Percentiles rank a stretch among this genome's conserved stretches.
Conservation (phyloP, 2,329 filamentous ascomycete genomes). For the Fusarium beomiforme region DNA sequence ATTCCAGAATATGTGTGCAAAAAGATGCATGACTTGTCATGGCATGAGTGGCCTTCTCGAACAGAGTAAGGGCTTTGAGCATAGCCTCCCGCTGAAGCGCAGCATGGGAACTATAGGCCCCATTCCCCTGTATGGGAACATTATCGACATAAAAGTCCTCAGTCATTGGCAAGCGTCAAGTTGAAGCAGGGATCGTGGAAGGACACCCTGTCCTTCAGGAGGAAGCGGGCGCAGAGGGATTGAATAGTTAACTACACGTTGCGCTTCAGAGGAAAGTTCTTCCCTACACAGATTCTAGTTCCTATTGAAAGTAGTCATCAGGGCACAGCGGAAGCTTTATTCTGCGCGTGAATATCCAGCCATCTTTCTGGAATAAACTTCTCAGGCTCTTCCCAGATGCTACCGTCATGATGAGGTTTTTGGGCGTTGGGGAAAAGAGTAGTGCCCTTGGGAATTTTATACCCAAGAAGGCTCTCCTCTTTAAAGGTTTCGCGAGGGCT, state of each 20-base stretch:
- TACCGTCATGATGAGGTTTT: not conserved
- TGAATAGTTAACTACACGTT: no score
- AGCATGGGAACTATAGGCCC: not conserved
- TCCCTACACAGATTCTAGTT: not conserved
- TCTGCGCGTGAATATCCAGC: not conserved
- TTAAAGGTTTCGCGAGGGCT: not conserved
- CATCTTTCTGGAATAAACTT: not conserved
- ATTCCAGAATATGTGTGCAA: not conserved
- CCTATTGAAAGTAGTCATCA: not conserved
- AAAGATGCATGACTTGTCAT: not conserved
- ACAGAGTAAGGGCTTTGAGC: not conserved
- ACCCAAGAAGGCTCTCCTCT: not conserved
- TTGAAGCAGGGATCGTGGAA: not conserved
- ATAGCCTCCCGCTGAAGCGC: not conserved
- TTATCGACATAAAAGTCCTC: not conserved
- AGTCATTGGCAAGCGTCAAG: not conserved
- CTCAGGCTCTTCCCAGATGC: not conserved
- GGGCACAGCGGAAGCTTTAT: not conserved
- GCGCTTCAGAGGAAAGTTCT: not conserved
- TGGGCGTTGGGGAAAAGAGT: constrained; percentile 2
- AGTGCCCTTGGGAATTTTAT: not conserved
- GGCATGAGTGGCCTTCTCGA: not conserved
- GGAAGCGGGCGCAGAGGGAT: no score
- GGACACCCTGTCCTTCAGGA: not conserved
- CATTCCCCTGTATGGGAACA: constrained; percentile 2